Base-by-base conservation (phyloP, 2,329 filamentous ascomycete genomes). In the Clonostachys rhizophaga region DNA sequence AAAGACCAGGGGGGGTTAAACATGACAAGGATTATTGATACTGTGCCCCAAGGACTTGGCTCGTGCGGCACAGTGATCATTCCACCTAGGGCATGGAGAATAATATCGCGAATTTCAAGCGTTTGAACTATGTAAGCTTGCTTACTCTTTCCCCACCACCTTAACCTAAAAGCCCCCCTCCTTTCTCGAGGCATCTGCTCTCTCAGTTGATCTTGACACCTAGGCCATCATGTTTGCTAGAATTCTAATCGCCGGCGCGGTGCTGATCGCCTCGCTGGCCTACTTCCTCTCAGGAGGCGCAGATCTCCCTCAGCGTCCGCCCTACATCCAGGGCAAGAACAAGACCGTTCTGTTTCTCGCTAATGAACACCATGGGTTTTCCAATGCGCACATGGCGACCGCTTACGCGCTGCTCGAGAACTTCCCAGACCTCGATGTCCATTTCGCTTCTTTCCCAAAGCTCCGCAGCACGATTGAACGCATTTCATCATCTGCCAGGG, bases 341-440 rank as follows among this genome's bases (percentile, higher is more conserved):
- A 61, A 61, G 42, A 64, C 62, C 2, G 55, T 66, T 11, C 58
- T 69, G 9, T 62, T 69, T 47, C 42, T 68, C 36, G 56, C 58
- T n/a, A 61, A 62, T 48, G 51, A 52, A 13, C 60, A 65, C 6
- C 56, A 58, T 43, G 66, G 67, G 24, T 55, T 65, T 8, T 61
- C 59, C 10, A 70, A 70, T 41, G 65, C 67, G n/a, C 63, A 63
- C 46, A 49, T 69, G 12, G 63, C 66, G 6, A 66, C 66, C 6
- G 52, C 54, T n/a, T 57, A 58, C 2, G 60, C 64, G 0, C 49
- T 70, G 7, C 42, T 68, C 3, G 63, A 67, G 17, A 53, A 58
- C 3, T 52, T 64, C 24, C 57, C 64, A 0, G 49, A 59, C 13
- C 50, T 67, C 16, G 51, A 66, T 3, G 50, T 68, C 2, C 66